These are phyloP conservation scores for Ascoidea asiatica DNA, from an alignment of 805 yeast genomes.

Conservation along the genomic window DNA sequence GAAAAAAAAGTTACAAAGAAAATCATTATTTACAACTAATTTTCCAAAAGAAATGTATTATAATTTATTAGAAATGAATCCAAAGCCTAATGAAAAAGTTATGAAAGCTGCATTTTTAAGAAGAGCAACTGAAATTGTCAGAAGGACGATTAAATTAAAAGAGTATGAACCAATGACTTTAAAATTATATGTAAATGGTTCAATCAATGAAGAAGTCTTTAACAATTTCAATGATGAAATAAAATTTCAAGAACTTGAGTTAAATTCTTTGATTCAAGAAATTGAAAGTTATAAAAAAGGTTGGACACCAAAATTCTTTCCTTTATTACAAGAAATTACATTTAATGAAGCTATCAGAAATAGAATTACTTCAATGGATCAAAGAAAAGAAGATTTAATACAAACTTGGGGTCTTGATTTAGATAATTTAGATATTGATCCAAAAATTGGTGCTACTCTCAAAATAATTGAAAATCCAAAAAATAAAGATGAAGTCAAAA, in stretches of 20 bases:
- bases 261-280: slow-evolving; percentile 62
- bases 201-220: slow-evolving; percentile 81
- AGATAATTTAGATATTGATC: neutral
- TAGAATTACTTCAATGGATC: slow-evolving; percentile 33
- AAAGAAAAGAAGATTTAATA: slow-evolving; percentile 22
- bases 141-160: slow-evolving; percentile 70
- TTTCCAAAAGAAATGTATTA: slow-evolving; percentile 50
- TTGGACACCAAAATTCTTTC: slow-evolving; percentile 69
- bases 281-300: slow-evolving; percentile 63
- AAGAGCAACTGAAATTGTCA: slow-evolving; percentile 78
- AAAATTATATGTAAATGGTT: slow-evolving; percentile 70
- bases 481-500: too few species aligned
- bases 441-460: neutral
- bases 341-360: slow-evolving; percentile 85
- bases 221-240: slow-evolving; percentile 67
- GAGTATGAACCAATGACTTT: slow-evolving; percentile 63
- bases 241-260: slow-evolving; percentile 69
- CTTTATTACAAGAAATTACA: slow-evolving; percentile 76
- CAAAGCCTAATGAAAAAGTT: slow-evolving; percentile 65
- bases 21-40: slow-evolving; percentile 65
- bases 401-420: slow-evolving; percentile 19
- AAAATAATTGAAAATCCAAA: too few species aligned
- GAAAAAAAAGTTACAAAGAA: slow-evolving; percentile 38
- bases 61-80: slow-evolving; percentile 36
- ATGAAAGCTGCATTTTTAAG: slow-evolving; percentile 53